These are phyloP conservation scores for Phlebopus sp. DNA, from an alignment of 1,284 basidiomycete species.

Conservation along the genomic window DNA sequence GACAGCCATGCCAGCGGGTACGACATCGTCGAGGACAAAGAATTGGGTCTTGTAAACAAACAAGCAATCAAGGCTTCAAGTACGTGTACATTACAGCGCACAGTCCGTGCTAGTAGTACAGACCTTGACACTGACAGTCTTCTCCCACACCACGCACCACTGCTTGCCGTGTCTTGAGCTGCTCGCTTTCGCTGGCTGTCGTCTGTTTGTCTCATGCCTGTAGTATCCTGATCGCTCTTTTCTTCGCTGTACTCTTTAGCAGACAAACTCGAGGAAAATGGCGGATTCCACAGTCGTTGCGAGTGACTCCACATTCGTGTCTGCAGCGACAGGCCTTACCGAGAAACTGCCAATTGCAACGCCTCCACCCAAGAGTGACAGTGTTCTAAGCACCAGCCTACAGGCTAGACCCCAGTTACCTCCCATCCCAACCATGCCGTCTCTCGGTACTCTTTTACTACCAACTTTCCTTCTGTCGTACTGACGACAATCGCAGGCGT, in stretches of 20 bases:
- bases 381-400: constrained; percentile 5
- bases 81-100: no score
- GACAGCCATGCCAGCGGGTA: constrained; percentile 39
- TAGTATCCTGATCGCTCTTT: neutral
- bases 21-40: constrained; percentile 18
- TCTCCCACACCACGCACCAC: neutral
- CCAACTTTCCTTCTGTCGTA: constrained; percentile 3
- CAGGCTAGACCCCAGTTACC: constrained; percentile 11
- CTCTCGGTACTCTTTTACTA: constrained; percentile 27
- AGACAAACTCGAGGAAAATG: neutral
- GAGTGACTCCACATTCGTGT: neutral
- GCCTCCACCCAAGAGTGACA: constrained; percentile 31
- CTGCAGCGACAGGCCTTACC: constrained; percentile 23
- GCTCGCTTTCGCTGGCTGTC: neutral
- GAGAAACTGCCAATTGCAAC: constrained; percentile 35
- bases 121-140: no score
- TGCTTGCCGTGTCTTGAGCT: neutral
- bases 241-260: neutral
- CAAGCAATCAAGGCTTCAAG: no score
- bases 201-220: neutral
- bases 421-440: constrained; percentile 32
- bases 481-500: constrained; percentile 23
- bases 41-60: neutral
- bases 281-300: neutral
- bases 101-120: no score